A percentile compares a stretch with the other conserved stretches of the same genome.
Evolutionary conservation across 1,284 basidiomycete genomes (phyloP).

Genomic region (Marasmius oreades): DNA sequence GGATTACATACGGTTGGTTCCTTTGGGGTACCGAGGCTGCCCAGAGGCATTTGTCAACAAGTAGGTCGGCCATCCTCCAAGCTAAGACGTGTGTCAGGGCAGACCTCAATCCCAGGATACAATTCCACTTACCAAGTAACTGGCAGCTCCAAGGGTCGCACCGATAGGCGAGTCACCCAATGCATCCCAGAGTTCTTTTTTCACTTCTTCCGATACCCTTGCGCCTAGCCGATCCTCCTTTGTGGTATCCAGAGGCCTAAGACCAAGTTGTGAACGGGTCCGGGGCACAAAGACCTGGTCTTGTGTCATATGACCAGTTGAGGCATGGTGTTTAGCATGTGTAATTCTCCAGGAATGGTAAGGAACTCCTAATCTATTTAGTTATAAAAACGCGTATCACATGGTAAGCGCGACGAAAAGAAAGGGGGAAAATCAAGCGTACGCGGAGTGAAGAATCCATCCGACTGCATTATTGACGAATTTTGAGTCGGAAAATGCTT

Average conservation of each 20-base stretch:
- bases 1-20: conserved; percentile 73
- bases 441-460: conserved; percentile 93
- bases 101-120: conserved; percentile 4
- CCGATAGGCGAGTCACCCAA: conserved; percentile 92
- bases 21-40: conserved; percentile 79
- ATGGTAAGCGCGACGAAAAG: conserved; percentile 17
- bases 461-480: conserved; percentile 91
- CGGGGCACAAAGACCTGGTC: conserved; percentile 97
- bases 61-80: conserved; percentile 88
- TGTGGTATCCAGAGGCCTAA: conserved; percentile 62
- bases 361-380: conserved; percentile 83
- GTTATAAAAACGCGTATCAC: conserved; percentile 17
- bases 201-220: conserved; percentile 69
- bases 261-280: conserved; percentile 73
- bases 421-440: conserved; percentile 25
- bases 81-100: conserved; percentile 32
- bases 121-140: conserved; percentile 60
- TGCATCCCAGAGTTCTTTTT: conserved; percentile 81
- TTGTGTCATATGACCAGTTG: conserved; percentile 91
- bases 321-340: conserved; percentile 96
- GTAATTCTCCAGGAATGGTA: conserved; percentile 99
- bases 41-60: conserved; percentile 86
- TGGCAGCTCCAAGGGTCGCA: conserved; percentile 60
- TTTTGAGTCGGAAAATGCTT: conserved; percentile 96
- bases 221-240: conserved; percentile 70